A percentile compares a stretch with the other conserved stretches of the same genome.
Evolutionary conservation across 179 eudicot genomes (phyloP).

Genomic region (Sideroxylon spinosum): DNA sequence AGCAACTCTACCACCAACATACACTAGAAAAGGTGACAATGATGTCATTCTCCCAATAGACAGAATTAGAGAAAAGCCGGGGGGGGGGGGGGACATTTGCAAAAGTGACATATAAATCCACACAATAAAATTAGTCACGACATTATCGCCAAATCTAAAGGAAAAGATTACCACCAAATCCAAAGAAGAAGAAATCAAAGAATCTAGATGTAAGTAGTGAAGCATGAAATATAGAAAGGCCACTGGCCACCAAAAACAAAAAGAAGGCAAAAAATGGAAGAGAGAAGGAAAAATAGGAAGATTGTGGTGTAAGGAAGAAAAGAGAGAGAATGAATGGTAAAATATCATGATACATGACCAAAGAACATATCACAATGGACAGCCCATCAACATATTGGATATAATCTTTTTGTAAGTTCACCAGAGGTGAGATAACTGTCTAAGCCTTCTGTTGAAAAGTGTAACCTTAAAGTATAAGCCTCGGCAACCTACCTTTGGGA

Average conservation of each 20-base stretch:
- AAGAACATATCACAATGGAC: no score
- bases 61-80: no score
- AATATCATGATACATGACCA: no score
- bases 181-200: neutral
- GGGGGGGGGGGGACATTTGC: neutral
- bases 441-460: neutral
- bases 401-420: no score
- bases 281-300: neutral
- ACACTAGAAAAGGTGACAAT: neutral
- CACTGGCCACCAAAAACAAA: no score
- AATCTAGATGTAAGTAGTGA: neutral
- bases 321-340: neutral
- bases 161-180: neutral
- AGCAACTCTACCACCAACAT: no score
- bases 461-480: neutral
- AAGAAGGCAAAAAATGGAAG: no score
- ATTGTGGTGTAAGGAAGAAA: neutral
- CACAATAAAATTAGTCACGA: neutral
- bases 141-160: no score
- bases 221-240: neutral
- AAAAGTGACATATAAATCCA: neutral
- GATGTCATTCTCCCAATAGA: neutral
- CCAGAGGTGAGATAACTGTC: neutral
- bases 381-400: no score
- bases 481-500: slow-evolving; percentile 66